phyloP scores from a whole-genome alignment of 352 stramenopile species.

The Pythium monospermum region DNA sequence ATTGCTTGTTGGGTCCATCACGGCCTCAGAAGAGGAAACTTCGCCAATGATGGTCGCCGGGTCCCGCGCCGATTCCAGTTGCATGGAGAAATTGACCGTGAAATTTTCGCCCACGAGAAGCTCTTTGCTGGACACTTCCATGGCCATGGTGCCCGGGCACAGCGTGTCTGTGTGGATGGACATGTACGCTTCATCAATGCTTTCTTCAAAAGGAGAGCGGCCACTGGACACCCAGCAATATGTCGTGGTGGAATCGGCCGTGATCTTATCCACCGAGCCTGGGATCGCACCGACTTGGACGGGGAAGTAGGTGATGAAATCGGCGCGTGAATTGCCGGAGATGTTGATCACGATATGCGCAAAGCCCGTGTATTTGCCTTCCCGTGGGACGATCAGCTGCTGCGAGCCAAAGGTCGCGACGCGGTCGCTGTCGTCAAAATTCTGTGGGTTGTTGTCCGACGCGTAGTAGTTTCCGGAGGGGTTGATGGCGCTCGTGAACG shows the following conservation, averaged over 20 bases:
- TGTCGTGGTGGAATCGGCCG: constrained; percentile 57
- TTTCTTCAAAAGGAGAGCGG: constrained; percentile 55
- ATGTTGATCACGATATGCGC: constrained; percentile 67
- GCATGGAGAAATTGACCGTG: constrained; percentile 55
- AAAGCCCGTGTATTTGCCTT: constrained; percentile 77
- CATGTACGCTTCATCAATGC: constrained; percentile 35
- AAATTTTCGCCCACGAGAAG: constrained; percentile 47
- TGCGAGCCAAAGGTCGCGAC: constrained; percentile 55
- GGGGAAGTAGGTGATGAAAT: constrained; percentile 79
- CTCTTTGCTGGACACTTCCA: constrained; percentile 45
- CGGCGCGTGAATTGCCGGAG: constrained; percentile 50
- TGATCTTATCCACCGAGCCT: constrained; percentile 37
- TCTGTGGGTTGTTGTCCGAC: constrained; percentile 65
- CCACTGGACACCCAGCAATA: constrained; percentile 67
- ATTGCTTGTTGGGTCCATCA: constrained; percentile 41
- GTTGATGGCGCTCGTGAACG: constrained; percentile 38
- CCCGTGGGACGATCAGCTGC: constrained; percentile 66
- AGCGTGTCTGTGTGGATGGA: constrained; percentile 60
- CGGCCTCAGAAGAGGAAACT: constrained; percentile 49
- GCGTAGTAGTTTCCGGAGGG: constrained; percentile 40
- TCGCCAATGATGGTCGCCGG: constrained; percentile 57
- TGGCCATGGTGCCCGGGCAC: constrained; percentile 61
- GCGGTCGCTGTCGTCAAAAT: constrained; percentile 40
- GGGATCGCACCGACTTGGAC: constrained; percentile 65
- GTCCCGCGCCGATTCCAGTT: constrained; percentile 49